phyloP scores from a whole-genome alignment of 345 rosid species.

The Geranium rotundifolium region DNA sequence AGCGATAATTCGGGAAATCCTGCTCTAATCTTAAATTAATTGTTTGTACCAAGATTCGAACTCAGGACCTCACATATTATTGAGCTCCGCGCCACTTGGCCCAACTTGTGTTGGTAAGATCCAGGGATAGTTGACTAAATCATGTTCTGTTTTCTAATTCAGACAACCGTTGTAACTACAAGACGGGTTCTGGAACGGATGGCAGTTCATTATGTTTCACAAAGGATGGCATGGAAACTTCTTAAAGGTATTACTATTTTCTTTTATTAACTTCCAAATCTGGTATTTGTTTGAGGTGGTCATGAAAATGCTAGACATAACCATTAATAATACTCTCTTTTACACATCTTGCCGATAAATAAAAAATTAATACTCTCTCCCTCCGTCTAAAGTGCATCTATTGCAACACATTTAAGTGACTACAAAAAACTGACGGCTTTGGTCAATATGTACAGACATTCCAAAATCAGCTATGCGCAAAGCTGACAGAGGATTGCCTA shows the following conservation, averaged over 20 bases:
- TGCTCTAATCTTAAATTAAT: too few species aligned
- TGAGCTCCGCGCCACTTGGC: too few species aligned
- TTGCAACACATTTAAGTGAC: neutral
- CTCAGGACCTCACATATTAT: too few species aligned
- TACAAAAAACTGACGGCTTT: neutral
- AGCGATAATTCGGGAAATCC: too few species aligned
- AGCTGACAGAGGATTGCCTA: slow-evolving; percentile 70
- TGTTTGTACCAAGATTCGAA: too few species aligned
- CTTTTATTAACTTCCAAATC: neutral
- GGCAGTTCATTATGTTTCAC: slow-evolving; percentile 69
- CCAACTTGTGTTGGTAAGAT: too few species aligned
- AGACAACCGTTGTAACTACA: slow-evolving; percentile 86
- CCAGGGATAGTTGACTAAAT: neutral
- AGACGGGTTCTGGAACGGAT: slow-evolving; percentile 82
- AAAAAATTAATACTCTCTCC: too few species aligned
- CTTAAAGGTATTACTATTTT: slow-evolving; percentile 55
- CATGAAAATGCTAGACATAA: too few species aligned
- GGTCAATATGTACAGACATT: slow-evolving; percentile 38
- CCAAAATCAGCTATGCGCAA: slow-evolving; percentile 76
- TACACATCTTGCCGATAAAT: too few species aligned
- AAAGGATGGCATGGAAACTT: slow-evolving; percentile 93
- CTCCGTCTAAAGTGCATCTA: too few species aligned
- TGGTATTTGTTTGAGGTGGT: too few species aligned
- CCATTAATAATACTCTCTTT: too few species aligned
- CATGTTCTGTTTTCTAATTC: slow-evolving; percentile 15